A percentile compares a stretch with the other conserved stretches of the same genome.
Evolutionary conservation across 139 green algal genomes (phyloP).

Genomic region (Astrephomene gubernaculifera): DNA sequence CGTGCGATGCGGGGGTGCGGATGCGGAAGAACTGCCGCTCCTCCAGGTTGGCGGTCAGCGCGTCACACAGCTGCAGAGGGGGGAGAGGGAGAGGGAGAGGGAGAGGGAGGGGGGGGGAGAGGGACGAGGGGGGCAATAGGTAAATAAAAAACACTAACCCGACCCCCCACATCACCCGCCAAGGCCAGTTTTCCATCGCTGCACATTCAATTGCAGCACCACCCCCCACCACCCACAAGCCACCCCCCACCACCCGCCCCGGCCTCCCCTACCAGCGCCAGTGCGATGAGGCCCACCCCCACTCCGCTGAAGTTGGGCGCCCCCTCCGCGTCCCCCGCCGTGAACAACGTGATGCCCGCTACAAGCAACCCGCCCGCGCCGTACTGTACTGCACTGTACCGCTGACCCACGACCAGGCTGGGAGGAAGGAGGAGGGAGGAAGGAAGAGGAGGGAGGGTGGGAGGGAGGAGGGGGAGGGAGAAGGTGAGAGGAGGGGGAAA

Average conservation of each 20-base stretch:
- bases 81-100: background rate
- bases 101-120: background rate
- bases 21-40: slow-evolving; percentile 75
- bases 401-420: slow-evolving; percentile 54
- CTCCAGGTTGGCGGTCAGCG: slow-evolving; percentile 76
- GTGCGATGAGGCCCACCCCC: slow-evolving; percentile 65
- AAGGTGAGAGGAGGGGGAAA: background rate
- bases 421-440: background rate
- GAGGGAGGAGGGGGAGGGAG: background rate
- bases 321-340: slow-evolving; percentile 61
- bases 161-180: background rate
- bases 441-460: background rate
- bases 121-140: background rate
- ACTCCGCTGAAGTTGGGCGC: slow-evolving; percentile 60
- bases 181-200: no score
- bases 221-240: background rate
- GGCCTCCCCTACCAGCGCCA: slow-evolving; percentile 56
- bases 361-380: slow-evolving; percentile 61
- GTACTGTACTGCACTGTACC: slow-evolving; percentile 60
- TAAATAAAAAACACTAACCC: background rate
- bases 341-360: slow-evolving; percentile 73
- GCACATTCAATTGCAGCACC: no score
- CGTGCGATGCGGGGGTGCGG: slow-evolving; percentile 50
- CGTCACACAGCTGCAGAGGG: slow-evolving; percentile 62
- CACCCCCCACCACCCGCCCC: background rate